A percentile compares a stretch with the other conserved stretches of the same genome.
These are phyloP conservation scores for Mycena vulgaris DNA, from an alignment of 768 basidiomycete genomes.

Conservation along the genomic window DNA sequence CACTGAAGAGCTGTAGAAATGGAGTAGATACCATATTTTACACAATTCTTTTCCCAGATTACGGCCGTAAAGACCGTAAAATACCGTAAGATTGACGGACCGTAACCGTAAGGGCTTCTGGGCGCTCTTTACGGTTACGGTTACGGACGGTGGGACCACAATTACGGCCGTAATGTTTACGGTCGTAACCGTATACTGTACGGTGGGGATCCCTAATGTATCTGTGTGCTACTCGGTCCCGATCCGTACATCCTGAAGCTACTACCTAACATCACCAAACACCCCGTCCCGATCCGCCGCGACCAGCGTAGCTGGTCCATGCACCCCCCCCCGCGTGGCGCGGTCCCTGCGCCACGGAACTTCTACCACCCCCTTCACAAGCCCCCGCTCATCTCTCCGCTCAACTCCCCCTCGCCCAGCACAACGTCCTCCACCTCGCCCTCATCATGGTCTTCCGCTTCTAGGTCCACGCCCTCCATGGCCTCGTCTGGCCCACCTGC, in stretches of 20 bases:
- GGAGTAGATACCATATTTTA: no score
- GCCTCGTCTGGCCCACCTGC: not conserved
- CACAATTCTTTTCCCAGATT: no score
- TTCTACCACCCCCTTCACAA: not conserved
- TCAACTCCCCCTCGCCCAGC: not conserved
- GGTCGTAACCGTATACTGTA: no score
- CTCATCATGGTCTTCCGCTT: slow-evolving; percentile 4
- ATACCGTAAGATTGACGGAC: no score
- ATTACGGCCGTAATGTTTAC: no score
- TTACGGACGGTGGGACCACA: no score
- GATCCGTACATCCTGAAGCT: not conserved
- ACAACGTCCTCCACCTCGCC: slow-evolving; percentile 13
- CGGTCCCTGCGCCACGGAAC: slow-evolving; percentile 13
- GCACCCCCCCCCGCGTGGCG: slow-evolving; percentile 12
- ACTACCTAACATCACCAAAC: not conserved
- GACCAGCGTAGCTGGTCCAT: slow-evolving; percentile 21
- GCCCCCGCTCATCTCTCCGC: not conserved
- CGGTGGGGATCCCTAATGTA: no score
- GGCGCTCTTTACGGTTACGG: no score
- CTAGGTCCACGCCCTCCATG: not conserved
- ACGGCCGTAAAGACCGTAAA: no score
- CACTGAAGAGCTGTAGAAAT: no score
- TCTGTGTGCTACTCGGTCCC: not conserved
- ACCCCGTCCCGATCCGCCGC: not conserved
- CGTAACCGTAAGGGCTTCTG: no score